Evolutionary conservation across 148 eudicot species (phyloP).

Genomic region (Bassia scoparia): DNA sequence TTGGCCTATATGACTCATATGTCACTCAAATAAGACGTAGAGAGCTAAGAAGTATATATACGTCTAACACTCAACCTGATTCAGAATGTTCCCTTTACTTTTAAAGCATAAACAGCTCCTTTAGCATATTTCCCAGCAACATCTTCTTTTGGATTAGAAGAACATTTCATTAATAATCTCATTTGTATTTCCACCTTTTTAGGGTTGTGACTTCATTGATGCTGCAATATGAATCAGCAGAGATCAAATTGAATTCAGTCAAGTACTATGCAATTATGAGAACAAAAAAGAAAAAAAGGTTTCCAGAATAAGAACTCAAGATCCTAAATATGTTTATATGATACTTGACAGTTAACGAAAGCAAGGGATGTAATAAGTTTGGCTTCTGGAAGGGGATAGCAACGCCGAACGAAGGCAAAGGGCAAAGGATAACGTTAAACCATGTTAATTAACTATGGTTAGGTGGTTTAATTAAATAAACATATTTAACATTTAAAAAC

Average conservation of each 20-base stretch:
- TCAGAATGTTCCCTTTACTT: slow-evolving; percentile 56
- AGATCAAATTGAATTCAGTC: not conserved
- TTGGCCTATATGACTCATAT: not conserved
- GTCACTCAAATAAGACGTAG: not conserved
- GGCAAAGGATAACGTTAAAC: too few relatives aligned
- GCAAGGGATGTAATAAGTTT: too few relatives aligned
- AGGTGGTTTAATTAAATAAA: too few relatives aligned
- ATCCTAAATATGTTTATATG: not conserved
- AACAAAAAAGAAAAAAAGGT: not conserved
- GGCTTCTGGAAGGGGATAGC: too few relatives aligned
- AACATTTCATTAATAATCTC: slow-evolving; percentile 30
- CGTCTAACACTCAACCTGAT: slow-evolving; percentile 42
- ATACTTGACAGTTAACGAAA: too few relatives aligned
- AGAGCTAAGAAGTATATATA: not conserved
- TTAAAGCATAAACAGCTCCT: slow-evolving; percentile 90
- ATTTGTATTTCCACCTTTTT: slow-evolving; percentile 32
- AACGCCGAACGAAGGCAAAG: too few relatives aligned
- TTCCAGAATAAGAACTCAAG: not conserved
- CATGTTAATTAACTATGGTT: too few relatives aligned
- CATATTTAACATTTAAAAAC: too few relatives aligned
- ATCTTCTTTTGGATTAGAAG: slow-evolving; percentile 46
- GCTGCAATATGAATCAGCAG: slow-evolving; percentile 34
- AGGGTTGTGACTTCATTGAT: slow-evolving; percentile 63
- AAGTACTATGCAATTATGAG: not conserved
- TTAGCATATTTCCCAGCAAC: slow-evolving; percentile 89